These are phyloP conservation scores for Neurospora sp. DNA, from an alignment of 495 filamentous ascomycete genomes.

Conservation along the genomic window DNA sequence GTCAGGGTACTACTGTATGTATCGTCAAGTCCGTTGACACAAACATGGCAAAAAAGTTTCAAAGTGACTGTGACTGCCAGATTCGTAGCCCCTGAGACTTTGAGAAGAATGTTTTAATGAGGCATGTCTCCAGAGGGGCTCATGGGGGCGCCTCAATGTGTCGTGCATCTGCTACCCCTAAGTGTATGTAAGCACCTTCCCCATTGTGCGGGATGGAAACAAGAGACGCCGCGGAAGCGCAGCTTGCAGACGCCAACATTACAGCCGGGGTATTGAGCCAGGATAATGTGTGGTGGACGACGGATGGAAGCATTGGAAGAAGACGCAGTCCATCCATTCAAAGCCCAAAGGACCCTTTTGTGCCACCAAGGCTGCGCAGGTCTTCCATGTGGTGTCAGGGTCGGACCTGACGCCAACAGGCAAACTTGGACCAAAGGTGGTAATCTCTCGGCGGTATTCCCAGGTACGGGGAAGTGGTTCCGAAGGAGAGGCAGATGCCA, in stretches of 20 bases:
- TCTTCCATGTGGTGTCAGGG: neutral
- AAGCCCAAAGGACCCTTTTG: conserved; percentile 2
- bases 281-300: conserved; percentile 12
- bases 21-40: neutral
- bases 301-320: conserved; percentile 15
- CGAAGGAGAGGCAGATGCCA: neutral
- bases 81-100: neutral
- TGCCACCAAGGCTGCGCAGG: neutral
- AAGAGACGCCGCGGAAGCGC: conserved; percentile 6
- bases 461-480: neutral
- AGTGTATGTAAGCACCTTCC: neutral
- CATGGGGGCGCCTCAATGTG: neutral
- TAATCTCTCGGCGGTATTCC: neutral
- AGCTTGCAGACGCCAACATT: conserved; percentile 11
- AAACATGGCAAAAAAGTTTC: neutral
- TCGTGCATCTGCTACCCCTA: neutral
- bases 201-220: neutral
- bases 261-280: conserved; percentile 12
- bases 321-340: conserved; percentile 8
- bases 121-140: neutral
- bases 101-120: neutral
- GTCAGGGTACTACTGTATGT: neutral
- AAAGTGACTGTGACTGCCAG: neutral
- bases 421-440: neutral
- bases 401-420: neutral